Percentiles rank a stretch among this genome's conserved stretches.
Evolutionary conservation across 371 early-diverging fungal genomes (phyloP).

Genomic region (Mucor saturninus): DNA sequence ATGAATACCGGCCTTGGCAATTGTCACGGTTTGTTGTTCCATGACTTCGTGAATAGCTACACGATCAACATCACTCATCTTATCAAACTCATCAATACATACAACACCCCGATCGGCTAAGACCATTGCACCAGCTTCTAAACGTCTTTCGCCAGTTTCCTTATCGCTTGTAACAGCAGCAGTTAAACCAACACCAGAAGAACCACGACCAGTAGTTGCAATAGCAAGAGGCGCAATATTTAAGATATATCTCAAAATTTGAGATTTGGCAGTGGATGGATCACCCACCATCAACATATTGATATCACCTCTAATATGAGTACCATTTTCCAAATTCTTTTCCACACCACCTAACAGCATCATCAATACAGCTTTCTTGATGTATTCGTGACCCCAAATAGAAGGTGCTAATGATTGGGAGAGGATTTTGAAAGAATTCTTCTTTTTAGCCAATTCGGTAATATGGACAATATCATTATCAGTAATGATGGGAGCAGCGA

Average conservation of each 20-base stretch:
- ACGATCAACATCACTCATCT: constrained; percentile 98
- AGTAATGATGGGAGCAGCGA: constrained; percentile 66
- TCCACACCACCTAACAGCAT: constrained; percentile 96
- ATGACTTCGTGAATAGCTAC: constrained; percentile 99
- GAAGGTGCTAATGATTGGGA: constrained; percentile 94
- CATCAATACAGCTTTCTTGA: constrained; percentile 96
- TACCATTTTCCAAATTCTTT: constrained; percentile 93
- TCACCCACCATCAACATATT: constrained; percentile 97
- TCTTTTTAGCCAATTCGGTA: constrained; percentile 71
- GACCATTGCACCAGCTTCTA: constrained; percentile 99
- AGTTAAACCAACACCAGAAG: constrained; percentile 97
- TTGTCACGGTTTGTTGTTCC: constrained; percentile 99
- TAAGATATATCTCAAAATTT: constrained; percentile 89
- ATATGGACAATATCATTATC: constrained; percentile 89
- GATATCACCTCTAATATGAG: constrained; percentile 97
- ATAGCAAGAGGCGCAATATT: constrained; percentile 92
- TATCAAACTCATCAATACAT: constrained; percentile 99
- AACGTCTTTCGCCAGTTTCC: constrained; percentile 86
- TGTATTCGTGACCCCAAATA: constrained; percentile 96
- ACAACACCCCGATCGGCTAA: constrained; percentile 98
- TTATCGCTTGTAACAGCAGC: constrained; percentile 92
- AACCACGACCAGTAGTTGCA: constrained; percentile 96
- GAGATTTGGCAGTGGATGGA: constrained; percentile 98
- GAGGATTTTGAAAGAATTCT: constrained; percentile 83
- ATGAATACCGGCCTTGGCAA: constrained; percentile 98